These are phyloP conservation scores for Sordariomycetes sp. DNA, from an alignment of 2,329 filamentous ascomycete species.

Conservation along the genomic window DNA sequence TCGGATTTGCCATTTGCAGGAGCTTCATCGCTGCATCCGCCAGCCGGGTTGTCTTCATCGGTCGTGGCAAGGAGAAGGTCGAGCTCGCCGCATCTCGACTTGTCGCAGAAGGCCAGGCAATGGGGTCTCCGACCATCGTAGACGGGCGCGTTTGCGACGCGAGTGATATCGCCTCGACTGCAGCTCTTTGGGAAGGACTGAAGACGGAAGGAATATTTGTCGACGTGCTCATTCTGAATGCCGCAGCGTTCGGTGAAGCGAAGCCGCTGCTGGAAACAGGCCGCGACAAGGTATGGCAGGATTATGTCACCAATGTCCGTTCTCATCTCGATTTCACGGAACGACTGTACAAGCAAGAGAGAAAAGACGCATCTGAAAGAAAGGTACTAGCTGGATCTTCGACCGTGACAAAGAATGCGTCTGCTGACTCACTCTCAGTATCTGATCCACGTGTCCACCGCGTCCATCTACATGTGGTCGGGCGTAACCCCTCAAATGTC, in stretches of 20 bases:
- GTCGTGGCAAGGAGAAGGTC: slow-evolving; percentile 16
- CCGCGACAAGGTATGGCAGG: background rate
- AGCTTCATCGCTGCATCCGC: slow-evolving; percentile 1
- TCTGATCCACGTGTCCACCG: slow-evolving; percentile 3
- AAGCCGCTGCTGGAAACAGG: slow-evolving; percentile 2
- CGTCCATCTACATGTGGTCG: background rate
- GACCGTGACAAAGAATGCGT: too few species aligned
- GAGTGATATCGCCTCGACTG: slow-evolving; percentile 7
- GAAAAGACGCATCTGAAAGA: background rate
- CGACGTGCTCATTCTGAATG: slow-evolving; percentile 12
- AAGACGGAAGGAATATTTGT: slow-evolving; percentile 11
- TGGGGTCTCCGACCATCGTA: slow-evolving; percentile 10
- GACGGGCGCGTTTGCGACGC: slow-evolving; percentile 12
- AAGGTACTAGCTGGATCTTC: background rate
- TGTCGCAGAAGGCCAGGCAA: slow-evolving; percentile 9
- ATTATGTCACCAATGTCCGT: background rate
- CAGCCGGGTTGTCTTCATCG: slow-evolving; percentile 22
- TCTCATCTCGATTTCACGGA: background rate
- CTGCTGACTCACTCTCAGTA: slow-evolving; percentile 5
- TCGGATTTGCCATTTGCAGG: slow-evolving; percentile 1
- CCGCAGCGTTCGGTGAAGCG: slow-evolving; percentile 5
- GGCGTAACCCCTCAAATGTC: slow-evolving; percentile 6
- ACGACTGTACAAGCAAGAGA: background rate
- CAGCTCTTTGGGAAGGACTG: slow-evolving; percentile 15
- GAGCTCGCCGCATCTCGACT: slow-evolving; percentile 7